These are phyloP conservation scores for Trichosanthes truncata DNA, from an alignment of 306 rosid genomes.

Conservation along the genomic window DNA sequence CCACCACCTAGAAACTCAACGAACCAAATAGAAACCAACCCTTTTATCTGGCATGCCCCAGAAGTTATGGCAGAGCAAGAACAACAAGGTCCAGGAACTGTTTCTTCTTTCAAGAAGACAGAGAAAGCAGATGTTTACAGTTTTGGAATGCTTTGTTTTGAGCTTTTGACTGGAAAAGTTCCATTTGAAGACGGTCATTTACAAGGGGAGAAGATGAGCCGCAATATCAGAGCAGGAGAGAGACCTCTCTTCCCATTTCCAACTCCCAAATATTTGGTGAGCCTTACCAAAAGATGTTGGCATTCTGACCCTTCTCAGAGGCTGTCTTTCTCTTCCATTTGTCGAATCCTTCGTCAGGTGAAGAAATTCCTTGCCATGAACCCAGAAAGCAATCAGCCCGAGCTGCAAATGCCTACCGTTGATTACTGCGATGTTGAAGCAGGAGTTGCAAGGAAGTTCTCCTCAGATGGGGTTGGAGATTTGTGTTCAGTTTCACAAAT, in stretches of 20 bases:
- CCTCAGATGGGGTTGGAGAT: slow-evolving; percentile 16
- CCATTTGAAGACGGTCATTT: slow-evolving; percentile 75
- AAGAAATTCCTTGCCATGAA: slow-evolving; percentile 66
- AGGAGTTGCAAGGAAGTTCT: slow-evolving; percentile 35
- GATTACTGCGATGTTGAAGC: slow-evolving; percentile 70
- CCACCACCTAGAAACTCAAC: slow-evolving; percentile 20
- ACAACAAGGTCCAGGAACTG: slow-evolving; percentile 12
- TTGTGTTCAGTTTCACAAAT: slow-evolving; percentile 37
- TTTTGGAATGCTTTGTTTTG: slow-evolving; percentile 83
- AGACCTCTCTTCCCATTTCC: slow-evolving; percentile 83
- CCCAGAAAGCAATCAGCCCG: slow-evolving; percentile 38
- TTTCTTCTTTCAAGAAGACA: slow-evolving; percentile 24
- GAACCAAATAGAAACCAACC: slow-evolving; percentile 21
- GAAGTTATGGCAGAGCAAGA: slow-evolving; percentile 71
- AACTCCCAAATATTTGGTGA: slow-evolving; percentile 76
- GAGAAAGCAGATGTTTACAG: slow-evolving; percentile 90
- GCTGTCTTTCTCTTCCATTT: slow-evolving; percentile 72
- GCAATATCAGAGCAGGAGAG: slow-evolving; percentile 71
- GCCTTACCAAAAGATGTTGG: slow-evolving; percentile 76
- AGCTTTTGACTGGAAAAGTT: slow-evolving; percentile 79
- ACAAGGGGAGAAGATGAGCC: slow-evolving; percentile 57
- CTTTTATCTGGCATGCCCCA: slow-evolving; percentile 75
- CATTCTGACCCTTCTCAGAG: slow-evolving; percentile 67
- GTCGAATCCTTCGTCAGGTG: slow-evolving; percentile 62
- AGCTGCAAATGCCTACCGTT: slow-evolving; percentile 34